Evolutionary conservation across 2,329 filamentous ascomycete genomes (phyloP).

Genomic region (Chrysoporthe deuterocubensis): DNA sequence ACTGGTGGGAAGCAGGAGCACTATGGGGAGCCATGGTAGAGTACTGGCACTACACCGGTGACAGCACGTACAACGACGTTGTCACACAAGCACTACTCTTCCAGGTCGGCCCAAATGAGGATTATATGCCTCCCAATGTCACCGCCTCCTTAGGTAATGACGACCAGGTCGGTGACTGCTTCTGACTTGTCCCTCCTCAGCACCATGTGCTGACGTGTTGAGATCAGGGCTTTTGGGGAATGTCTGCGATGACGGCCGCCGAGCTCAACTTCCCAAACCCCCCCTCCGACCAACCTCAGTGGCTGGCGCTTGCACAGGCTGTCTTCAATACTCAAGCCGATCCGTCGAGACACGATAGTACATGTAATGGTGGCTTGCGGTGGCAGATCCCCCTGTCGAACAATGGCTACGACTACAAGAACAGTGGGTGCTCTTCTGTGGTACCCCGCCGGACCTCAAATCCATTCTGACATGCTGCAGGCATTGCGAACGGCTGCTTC

Average conservation of each 20-base stretch:
- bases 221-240: conserved; percentile 69
- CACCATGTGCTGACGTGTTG: background rate
- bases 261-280: conserved; percentile 71
- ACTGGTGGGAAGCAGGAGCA: conserved; percentile 76
- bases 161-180: conserved; percentile 56
- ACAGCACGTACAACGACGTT: conserved; percentile 64
- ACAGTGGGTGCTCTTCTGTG: conserved; percentile 36
- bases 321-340: conserved; percentile 79
- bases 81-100: conserved; percentile 61
- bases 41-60: conserved; percentile 71
- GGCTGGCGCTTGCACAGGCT: conserved; percentile 74
- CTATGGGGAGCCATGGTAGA: conserved; percentile 72
- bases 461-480: conserved; percentile 21
- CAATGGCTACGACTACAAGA: conserved; percentile 74
- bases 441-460: background rate
- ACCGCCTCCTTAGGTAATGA: conserved; percentile 73
- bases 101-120: conserved; percentile 72
- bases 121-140: conserved; percentile 80
- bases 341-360: conserved; percentile 68
- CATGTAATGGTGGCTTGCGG: conserved; percentile 75
- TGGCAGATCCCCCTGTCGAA: conserved; percentile 90
- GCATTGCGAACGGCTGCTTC: conserved; percentile 55
- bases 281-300: conserved; percentile 59
- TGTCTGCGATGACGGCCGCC: conserved; percentile 71
- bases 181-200: background rate